Conservation (phyloP, 148 eudicot genomes). For the Rhododendron ferrugineum region DNA sequence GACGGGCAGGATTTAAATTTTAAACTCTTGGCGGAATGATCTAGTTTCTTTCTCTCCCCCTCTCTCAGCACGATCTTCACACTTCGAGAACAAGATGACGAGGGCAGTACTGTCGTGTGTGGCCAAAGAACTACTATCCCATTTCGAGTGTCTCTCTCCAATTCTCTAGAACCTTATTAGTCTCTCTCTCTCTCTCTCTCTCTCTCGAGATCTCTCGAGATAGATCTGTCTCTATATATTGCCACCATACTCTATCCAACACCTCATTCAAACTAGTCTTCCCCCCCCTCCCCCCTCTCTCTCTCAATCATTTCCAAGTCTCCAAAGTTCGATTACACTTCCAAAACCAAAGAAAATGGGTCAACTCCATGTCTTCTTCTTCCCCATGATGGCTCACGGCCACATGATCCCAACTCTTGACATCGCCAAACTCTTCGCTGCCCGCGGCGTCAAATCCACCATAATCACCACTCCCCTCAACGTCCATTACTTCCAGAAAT, state of each 20-base stretch:
- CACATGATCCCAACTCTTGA: conserved; percentile 43
- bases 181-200: too few species aligned
- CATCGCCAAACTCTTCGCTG: not conserved
- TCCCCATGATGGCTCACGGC: conserved; percentile 48
- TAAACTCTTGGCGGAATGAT: too few species aligned
- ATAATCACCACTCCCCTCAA: conserved; percentile 45
- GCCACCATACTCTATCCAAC: too few species aligned
- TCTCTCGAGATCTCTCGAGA: too few species aligned
- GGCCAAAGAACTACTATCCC: too few species aligned
- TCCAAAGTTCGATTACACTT: not conserved
- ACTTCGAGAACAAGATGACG: not conserved
- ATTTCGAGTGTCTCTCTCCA: not conserved
- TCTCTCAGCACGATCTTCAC: not conserved
- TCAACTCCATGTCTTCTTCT: conserved; percentile 40
- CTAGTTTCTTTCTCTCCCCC: not conserved
- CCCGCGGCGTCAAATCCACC: not conserved
- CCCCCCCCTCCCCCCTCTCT: too few species aligned
- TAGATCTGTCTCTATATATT: not conserved
- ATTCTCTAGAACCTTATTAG: too few species aligned
- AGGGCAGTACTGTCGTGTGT: not conserved
- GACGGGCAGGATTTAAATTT: too few species aligned
- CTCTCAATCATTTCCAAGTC: not conserved
- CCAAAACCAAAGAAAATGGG: too few species aligned
- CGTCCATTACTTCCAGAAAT: conserved; percentile 23
- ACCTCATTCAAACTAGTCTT: too few species aligned